Evolutionary conservation across 257 asterid species (phyloP).

Genomic region (Thymus mandschuricus): DNA sequence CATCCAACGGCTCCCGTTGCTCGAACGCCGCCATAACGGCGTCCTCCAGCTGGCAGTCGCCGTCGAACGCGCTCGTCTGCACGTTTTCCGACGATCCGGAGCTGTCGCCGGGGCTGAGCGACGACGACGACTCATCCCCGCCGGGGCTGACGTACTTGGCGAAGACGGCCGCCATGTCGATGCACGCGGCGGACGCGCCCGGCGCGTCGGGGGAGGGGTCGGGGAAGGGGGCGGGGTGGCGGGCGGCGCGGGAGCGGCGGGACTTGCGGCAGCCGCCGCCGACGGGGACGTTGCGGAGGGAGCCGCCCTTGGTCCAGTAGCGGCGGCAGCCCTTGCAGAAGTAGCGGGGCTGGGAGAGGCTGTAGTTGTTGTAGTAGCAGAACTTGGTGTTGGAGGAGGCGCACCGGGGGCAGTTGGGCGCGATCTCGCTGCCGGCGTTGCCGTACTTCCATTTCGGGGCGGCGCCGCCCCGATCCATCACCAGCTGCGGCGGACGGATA

Average conservation of each 20-base stretch:
- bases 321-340: conserved; percentile 80
- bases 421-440: conserved; percentile 41
- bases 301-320: conserved; percentile 93
- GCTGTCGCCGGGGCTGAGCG: conserved; percentile 50
- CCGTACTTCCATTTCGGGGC: conserved; percentile 48
- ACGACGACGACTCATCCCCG: conserved; percentile 35
- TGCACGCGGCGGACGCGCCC: conserved; percentile 31
- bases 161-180: conserved; percentile 80
- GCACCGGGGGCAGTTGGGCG: conserved; percentile 86
- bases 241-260: conserved; percentile 53
- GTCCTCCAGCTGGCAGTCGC: conserved; percentile 22
- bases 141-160: conserved; percentile 61
- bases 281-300: conserved; percentile 71
- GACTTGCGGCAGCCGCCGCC: conserved; percentile 83
- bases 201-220: conserved; percentile 9
- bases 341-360: conserved; percentile 82
- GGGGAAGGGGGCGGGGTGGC: conserved; percentile 8
- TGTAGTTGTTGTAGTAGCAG: conserved; percentile 88
- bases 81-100: conserved; percentile 47
- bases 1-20: neutral
- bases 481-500: conserved; percentile 31
- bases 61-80: conserved; percentile 33
- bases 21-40: conserved; percentile 22
- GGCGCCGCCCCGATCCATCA: conserved; percentile 33
- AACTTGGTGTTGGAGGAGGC: conserved; percentile 86